These are phyloP conservation scores for Penicillium cinerascens DNA, from an alignment of 495 filamentous ascomycete species.

Conservation along the genomic window DNA sequence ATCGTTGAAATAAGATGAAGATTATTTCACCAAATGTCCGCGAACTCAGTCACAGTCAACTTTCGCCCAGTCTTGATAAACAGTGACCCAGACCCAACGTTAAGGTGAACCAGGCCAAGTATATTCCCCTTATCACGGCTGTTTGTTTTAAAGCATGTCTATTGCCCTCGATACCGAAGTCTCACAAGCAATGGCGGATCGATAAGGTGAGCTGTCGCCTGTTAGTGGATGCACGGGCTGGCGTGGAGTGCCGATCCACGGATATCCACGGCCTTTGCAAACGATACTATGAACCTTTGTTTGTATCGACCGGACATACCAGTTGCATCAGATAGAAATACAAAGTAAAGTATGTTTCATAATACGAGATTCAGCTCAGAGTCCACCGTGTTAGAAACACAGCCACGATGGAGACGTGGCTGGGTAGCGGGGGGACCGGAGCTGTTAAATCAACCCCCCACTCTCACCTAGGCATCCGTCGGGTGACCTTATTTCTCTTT, in stretches of 20 bases:
- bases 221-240: background rate
- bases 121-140: no score
- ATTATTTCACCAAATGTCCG: background rate
- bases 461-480: constrained; percentile 7
- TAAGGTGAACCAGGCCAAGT: no score
- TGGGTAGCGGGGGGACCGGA: constrained; percentile 23
- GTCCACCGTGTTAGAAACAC: constrained; percentile 6
- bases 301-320: background rate
- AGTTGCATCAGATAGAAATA: background rate
- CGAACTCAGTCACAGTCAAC: background rate
- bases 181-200: background rate
- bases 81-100: background rate
- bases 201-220: background rate
- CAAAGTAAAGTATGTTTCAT: background rate
- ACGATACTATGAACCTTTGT: background rate
- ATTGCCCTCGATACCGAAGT: background rate
- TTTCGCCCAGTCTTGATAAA: background rate
- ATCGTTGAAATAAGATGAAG: background rate
- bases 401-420: constrained; percentile 27
- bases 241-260: background rate
- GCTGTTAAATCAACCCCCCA: constrained; percentile 18
- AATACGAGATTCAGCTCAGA: background rate
- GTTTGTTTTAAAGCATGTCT: no score
- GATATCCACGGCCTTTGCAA: background rate
- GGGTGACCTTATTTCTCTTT: constrained; percentile 6